A percentile compares a stretch with the other conserved stretches of the same genome.
Conservation (phyloP, 208 protist species). For the Trypanosoma platydactyli region DNA sequence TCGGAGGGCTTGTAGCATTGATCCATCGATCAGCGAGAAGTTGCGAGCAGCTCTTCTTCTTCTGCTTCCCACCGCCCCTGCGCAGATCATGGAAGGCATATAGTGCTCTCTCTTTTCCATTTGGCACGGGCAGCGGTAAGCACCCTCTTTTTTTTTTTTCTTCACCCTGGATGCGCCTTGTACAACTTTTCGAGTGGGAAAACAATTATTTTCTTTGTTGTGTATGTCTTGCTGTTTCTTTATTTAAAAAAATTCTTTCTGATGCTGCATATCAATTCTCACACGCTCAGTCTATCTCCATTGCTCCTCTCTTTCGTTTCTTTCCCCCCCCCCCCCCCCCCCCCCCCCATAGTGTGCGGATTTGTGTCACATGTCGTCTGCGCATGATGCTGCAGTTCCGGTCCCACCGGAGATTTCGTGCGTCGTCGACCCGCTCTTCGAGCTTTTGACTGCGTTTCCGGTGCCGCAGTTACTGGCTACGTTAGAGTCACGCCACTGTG, state of each 20-base stretch:
- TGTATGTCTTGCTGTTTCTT: not conserved
- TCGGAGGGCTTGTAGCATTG: constrained; percentile 5
- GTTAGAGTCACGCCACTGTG: not conserved
- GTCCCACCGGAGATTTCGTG: constrained; percentile 19
- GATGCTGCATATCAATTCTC: not conserved
- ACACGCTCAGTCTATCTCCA: no score
- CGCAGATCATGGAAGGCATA: not conserved
- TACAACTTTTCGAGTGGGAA: no score
- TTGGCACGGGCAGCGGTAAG: no score
- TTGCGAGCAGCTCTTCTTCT: not conserved
- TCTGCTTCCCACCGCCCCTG: constrained; percentile 7
- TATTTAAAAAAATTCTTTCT: not conserved
- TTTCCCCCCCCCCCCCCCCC: constrained; percentile 16
- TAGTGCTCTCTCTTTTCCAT: not conserved
- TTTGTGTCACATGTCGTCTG: constrained; percentile 14
- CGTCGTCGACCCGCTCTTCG: constrained; percentile 20
- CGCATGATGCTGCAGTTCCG: constrained; percentile 5
- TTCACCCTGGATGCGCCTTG: no score
- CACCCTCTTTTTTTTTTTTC: constrained; percentile 1
- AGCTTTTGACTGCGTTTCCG: constrained; percentile 29
- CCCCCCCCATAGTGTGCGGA: constrained; percentile 3
- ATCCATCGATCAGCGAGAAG: constrained; percentile 17
- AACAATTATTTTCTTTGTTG: constrained; percentile 1
- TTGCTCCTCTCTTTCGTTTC: constrained; percentile 11
- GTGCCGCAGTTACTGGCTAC: constrained; percentile 23